Percentiles rank a stretch among this genome's conserved stretches.
These are phyloP conservation scores for Bassia scoparia DNA, from an alignment of 148 eudicot genomes.

Conservation along the genomic window DNA sequence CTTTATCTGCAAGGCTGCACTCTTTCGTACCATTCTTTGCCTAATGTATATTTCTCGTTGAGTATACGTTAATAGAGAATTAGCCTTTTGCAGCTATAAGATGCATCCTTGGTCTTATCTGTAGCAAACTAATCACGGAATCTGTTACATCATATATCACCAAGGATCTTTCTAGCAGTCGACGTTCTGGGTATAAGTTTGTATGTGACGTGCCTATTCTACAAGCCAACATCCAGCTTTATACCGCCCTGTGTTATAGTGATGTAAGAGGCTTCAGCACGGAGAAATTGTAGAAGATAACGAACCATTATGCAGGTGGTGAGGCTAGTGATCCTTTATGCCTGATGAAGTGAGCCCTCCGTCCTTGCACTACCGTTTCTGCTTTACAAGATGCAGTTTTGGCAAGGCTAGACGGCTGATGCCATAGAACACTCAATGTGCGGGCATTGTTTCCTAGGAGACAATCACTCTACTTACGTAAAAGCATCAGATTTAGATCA, in stretches of 20 bases:
- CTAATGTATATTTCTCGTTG: background rate
- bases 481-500: constrained; percentile 5
- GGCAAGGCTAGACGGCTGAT: too few species aligned
- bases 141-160: background rate
- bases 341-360: too few species aligned
- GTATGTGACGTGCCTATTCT: background rate
- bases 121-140: background rate
- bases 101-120: constrained; percentile 11
- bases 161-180: background rate
- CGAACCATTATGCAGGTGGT: constrained; percentile 10
- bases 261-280: too few species aligned
- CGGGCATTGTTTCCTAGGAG: constrained; percentile 27
- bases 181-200: constrained; percentile 9
- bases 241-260: too few species aligned
- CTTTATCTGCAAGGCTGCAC: constrained; percentile 17
- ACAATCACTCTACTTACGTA: constrained; percentile 11
- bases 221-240: background rate
- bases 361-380: too few species aligned
- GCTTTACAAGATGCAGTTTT: constrained; percentile 11
- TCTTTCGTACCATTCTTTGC: constrained; percentile 2
- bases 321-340: background rate
- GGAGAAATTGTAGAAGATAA: constrained; percentile 11
- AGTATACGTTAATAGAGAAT: background rate
- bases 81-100: constrained; percentile 16
- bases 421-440: background rate